These are phyloP conservation scores for Chenopodium berlandieri DNA, from an alignment of 148 eudicot species.

Conservation along the genomic window DNA sequence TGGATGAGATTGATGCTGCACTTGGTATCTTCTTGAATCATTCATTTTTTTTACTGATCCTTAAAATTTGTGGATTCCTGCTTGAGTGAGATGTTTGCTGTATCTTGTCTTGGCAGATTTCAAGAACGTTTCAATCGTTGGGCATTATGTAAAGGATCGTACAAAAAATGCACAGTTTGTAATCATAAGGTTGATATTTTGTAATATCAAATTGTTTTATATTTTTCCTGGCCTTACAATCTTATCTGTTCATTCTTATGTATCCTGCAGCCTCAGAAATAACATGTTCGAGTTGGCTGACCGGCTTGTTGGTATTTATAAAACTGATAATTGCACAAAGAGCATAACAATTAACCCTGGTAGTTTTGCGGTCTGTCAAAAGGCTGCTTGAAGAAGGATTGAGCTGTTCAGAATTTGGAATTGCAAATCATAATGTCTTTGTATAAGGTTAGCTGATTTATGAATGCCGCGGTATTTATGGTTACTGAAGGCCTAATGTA, in stretches of 20 bases:
- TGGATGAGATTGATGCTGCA: slow-evolving; percentile 99
- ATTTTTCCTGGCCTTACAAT: not conserved
- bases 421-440: not conserved
- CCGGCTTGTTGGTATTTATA: slow-evolving; percentile 95
- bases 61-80: not conserved
- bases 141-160: slow-evolving; percentile 95
- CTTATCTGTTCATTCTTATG: not conserved
- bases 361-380: slow-evolving; percentile 68
- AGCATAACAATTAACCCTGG: slow-evolving; percentile 92
- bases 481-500: not conserved
- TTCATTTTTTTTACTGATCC: not conserved
- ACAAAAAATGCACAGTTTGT: slow-evolving; percentile 96
- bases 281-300: slow-evolving; percentile 98
- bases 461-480: not conserved
- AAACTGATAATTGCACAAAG: slow-evolving; percentile 97
- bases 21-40: slow-evolving; percentile 47
- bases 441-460: not conserved
- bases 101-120: slow-evolving; percentile 50
- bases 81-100: not conserved
- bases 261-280: slow-evolving; percentile 82
- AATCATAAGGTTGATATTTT: slow-evolving; percentile 67
- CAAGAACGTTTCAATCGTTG: slow-evolving; percentile 96
- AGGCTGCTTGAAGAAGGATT: slow-evolving; percentile 45
- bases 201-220: not conserved
- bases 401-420: slow-evolving; percentile 6